Conservation (phyloP, 176 grass and related monocot genomes). For the Avena eriantha region DNA sequence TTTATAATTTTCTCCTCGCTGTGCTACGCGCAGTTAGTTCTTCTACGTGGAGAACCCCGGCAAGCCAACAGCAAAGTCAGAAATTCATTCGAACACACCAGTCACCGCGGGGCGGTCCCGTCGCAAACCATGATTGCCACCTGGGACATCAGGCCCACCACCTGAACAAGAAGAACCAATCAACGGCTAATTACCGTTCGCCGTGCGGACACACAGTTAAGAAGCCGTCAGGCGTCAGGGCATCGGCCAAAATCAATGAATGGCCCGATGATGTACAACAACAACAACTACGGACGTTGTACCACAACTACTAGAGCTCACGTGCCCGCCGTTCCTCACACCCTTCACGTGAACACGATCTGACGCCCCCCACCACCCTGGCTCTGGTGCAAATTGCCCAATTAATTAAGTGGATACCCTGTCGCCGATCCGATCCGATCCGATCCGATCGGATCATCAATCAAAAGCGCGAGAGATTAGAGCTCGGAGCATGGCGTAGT, state of each 20-base stretch:
- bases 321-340: slow-evolving; percentile 16
- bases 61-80: no score
- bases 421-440: neutral
- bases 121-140: neutral
- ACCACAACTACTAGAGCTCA: neutral
- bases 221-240: neutral
- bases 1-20: no score
- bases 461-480: neutral
- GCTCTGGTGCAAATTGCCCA: neutral
- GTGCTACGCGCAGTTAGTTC: no score
- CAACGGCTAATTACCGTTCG: neutral
- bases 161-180: neutral
- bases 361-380: neutral
- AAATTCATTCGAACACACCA: neutral
- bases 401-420: neutral
- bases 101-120: slow-evolving; percentile 8
- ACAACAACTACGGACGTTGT: neutral
- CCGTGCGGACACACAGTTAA: neutral
- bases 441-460: neutral
- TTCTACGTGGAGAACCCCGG: no score
- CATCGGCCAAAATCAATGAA: neutral
- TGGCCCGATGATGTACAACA: neutral
- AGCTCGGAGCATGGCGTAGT: neutral
- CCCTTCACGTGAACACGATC: slow-evolving; percentile 31
- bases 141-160: neutral